Percentiles rank a stretch among this genome's conserved stretches.
These are phyloP conservation scores for Xylaria flabelliformis DNA, from an alignment of 495 filamentous ascomycete species.

Conservation along the genomic window DNA sequence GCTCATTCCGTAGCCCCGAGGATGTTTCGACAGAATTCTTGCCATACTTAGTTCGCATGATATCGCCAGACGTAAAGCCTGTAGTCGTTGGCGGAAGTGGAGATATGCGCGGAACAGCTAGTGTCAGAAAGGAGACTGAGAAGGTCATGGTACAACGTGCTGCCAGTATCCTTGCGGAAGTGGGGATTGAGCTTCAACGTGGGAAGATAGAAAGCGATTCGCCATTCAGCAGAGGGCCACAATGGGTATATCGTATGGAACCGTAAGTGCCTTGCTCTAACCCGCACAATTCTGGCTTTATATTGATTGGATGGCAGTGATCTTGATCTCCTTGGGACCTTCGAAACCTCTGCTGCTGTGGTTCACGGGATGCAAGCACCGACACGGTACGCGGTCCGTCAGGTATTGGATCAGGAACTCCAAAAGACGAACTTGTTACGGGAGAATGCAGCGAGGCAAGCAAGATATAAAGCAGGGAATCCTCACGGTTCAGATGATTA, in stretches of 20 bases:
- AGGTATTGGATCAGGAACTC: conserved; percentile 90
- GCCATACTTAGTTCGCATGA: conserved; percentile 79
- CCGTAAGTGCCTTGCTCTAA: conserved; percentile 64
- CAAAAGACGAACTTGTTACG: conserved; percentile 69
- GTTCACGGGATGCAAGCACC: conserved; percentile 62
- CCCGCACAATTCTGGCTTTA: background rate
- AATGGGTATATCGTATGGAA: conserved; percentile 93
- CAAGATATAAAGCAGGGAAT: conserved; percentile 55
- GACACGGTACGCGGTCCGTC: conserved; percentile 85
- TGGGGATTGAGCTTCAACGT: conserved; percentile 82
- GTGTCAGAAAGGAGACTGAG: conserved; percentile 84
- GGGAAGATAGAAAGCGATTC: conserved; percentile 72
- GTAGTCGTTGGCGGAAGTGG: conserved; percentile 82
- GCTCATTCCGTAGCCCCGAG: conserved; percentile 77
- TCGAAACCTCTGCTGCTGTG: conserved; percentile 59
- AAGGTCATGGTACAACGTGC: conserved; percentile 78
- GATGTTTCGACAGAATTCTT: conserved; percentile 80
- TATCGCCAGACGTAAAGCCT: conserved; percentile 89
- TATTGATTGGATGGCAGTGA: conserved; percentile 33
- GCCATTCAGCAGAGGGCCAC: conserved; percentile 56
- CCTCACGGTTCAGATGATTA: conserved; percentile 38
- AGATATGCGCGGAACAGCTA: conserved; percentile 69
- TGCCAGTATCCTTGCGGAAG: conserved; percentile 76
- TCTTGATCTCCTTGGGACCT: conserved; percentile 72
- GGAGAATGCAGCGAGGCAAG: conserved; percentile 63